Conservation (phyloP, 2,329 filamentous ascomycete genomes). For the Penicillium brevicompactum region DNA sequence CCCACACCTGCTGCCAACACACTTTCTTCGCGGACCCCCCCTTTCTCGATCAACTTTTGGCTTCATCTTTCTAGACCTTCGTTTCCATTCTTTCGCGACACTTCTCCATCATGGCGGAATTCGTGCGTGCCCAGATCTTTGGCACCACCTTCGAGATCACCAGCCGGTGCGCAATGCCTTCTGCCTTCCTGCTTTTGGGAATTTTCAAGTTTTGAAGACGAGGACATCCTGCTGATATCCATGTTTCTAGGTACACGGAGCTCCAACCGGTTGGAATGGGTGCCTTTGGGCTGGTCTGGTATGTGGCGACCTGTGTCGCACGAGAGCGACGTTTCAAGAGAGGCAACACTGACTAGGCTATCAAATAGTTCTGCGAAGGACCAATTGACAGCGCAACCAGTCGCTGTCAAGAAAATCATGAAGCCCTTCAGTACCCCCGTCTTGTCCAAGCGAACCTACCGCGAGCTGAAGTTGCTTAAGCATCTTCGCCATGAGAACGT, state of each 20-base stretch:
- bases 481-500: slow-evolving; percentile 97
- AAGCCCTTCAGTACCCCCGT: slow-evolving; percentile 99
- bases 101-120: slow-evolving; percentile 83
- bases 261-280: slow-evolving; percentile 99
- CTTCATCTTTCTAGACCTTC: slow-evolving; percentile 1
- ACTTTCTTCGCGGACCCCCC: slow-evolving; percentile 19
- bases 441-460: slow-evolving; percentile 94
- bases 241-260: slow-evolving; percentile 78
- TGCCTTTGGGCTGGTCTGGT: slow-evolving; percentile 98
- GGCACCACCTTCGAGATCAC: slow-evolving; percentile 99
- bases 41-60: slow-evolving; percentile 2
- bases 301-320: slow-evolving; percentile 39
- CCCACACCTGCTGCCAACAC: slow-evolving; percentile 30
- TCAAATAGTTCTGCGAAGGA: slow-evolving; percentile 83
- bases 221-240: slow-evolving; percentile 1
- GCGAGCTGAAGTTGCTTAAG: slow-evolving; percentile 95
- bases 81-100: slow-evolving; percentile 6
- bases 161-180: slow-evolving; percentile 68
- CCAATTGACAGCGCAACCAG: slow-evolving; percentile 93
- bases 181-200: not conserved
- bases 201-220: too few relatives aligned
- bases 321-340: not conserved
- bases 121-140: slow-evolving; percentile 98
- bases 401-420: slow-evolving; percentile 99
- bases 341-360: slow-evolving; percentile 17